Evolutionary conservation across 768 basidiomycete genomes (phyloP).

Genomic region (Serendipita sp.): DNA sequence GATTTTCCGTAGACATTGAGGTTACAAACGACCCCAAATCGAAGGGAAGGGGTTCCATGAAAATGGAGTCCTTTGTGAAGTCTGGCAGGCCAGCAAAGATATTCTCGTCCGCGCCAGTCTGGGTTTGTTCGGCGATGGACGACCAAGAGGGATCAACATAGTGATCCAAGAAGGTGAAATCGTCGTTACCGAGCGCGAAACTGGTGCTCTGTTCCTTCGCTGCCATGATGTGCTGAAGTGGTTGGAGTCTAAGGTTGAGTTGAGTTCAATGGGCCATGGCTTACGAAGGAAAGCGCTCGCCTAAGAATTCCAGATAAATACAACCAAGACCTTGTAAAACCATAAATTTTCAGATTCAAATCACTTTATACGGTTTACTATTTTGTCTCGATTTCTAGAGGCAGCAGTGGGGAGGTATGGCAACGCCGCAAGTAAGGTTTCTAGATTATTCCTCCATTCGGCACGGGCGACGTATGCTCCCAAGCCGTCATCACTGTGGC

Average conservation of each 20-base stretch:
- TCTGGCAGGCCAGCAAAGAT: background rate
- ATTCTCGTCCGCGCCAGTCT: background rate
- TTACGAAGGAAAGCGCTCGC: too few species aligned
- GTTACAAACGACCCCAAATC: background rate
- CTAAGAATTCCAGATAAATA: too few species aligned
- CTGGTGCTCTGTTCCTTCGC: background rate
- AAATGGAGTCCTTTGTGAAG: background rate
- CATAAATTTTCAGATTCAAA: too few species aligned
- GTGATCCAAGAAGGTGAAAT: slow-evolving; percentile 3
- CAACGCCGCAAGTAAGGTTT: background rate
- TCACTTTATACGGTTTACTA: too few species aligned
- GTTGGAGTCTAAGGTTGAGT: background rate
- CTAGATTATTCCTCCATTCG: background rate
- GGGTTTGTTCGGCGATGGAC: background rate
- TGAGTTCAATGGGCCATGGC: background rate
- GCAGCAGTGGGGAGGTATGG: background rate
- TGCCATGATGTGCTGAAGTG: background rate
- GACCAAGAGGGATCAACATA: slow-evolving; percentile 5
- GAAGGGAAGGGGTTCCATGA: slow-evolving; percentile 4
- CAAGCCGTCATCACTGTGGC: too few species aligned
- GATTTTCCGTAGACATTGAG: background rate
- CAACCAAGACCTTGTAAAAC: too few species aligned
- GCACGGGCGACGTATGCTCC: background rate
- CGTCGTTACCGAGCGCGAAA: background rate
- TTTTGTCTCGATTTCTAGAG: background rate